Percentiles rank a stretch among this genome's conserved stretches.
Conservation (phyloP, 2,329 filamentous ascomycete species). For the Metarhizium brunneum region DNA sequence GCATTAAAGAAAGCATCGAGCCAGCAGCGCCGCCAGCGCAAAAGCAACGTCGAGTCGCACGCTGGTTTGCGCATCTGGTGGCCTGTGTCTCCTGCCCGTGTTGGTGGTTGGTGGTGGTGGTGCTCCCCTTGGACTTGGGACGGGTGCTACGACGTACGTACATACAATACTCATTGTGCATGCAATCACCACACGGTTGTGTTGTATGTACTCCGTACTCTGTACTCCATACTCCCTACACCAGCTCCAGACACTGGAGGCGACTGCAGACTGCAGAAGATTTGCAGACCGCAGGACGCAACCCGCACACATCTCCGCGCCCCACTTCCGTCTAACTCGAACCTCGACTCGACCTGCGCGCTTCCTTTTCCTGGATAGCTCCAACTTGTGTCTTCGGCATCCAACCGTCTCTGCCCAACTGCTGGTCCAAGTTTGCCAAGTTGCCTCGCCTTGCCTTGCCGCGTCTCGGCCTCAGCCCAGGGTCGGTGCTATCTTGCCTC, state of each 20-base stretch:
- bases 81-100: no score
- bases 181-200: no score
- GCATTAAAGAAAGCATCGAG: background rate
- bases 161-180: no score
- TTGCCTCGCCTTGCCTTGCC: constrained; percentile 3
- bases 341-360: constrained; percentile 1
- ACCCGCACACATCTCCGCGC: background rate
- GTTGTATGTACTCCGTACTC: no score
- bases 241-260: background rate
- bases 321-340: constrained; percentile 1
- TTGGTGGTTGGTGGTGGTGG: background rate
- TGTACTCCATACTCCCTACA: no score
- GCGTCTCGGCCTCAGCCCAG: constrained; percentile 7
- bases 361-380: constrained; percentile 6
- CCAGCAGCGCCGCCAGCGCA: background rate
- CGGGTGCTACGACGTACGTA: background rate
- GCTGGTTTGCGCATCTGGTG: background rate
- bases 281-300: background rate
- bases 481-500: background rate
- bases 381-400: constrained; percentile 4
- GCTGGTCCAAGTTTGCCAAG: constrained; percentile 4
- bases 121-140: background rate
- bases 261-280: background rate
- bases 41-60: background rate
- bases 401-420: constrained; percentile 11